These are phyloP conservation scores for Chlorociboria aeruginascens DNA, from an alignment of 495 filamentous ascomycete species.

Conservation along the genomic window DNA sequence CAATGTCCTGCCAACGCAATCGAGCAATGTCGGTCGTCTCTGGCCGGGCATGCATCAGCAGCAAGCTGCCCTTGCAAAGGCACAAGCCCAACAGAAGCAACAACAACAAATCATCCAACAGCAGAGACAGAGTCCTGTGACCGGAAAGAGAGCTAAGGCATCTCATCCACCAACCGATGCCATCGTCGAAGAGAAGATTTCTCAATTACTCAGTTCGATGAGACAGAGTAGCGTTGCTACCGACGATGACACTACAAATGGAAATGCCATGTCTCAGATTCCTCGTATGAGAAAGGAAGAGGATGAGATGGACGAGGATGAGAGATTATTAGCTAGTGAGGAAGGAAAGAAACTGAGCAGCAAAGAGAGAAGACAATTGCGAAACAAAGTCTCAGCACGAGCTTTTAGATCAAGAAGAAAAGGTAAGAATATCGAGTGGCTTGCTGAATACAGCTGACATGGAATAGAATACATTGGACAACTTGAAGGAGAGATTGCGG, in stretches of 20 bases:
- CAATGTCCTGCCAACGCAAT: slow-evolving; percentile 30
- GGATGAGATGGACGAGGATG: slow-evolving; percentile 97
- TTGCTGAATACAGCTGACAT: slow-evolving; percentile 32
- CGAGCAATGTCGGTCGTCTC: slow-evolving; percentile 51
- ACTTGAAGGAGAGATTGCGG: slow-evolving; percentile 74
- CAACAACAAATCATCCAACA: slow-evolving; percentile 49
- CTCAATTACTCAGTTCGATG: slow-evolving; percentile 74
- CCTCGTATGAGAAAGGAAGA: slow-evolving; percentile 65
- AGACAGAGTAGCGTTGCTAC: slow-evolving; percentile 48
- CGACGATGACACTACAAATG: slow-evolving; percentile 30
- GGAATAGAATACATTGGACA: slow-evolving; percentile 80
- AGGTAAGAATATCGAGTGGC: slow-evolving; percentile 44
- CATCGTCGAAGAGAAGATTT: slow-evolving; percentile 74
- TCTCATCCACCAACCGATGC: slow-evolving; percentile 44
- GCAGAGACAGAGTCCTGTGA: slow-evolving; percentile 37
- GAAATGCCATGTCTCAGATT: slow-evolving; percentile 39
- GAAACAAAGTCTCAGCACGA: slow-evolving; percentile 96
- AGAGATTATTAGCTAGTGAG: slow-evolving; percentile 82
- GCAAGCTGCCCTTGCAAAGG: slow-evolving; percentile 70
- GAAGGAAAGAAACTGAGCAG: slow-evolving; percentile 94
- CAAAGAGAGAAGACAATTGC: slow-evolving; percentile 85
- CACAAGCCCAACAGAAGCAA: slow-evolving; percentile 53
- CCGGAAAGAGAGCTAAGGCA: slow-evolving; percentile 28
- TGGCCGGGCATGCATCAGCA: slow-evolving; percentile 91
- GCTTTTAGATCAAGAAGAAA: slow-evolving; percentile 94